Evolutionary conservation across 2,329 filamentous ascomycete species (phyloP).

Genomic region (Fusarium albidum): DNA sequence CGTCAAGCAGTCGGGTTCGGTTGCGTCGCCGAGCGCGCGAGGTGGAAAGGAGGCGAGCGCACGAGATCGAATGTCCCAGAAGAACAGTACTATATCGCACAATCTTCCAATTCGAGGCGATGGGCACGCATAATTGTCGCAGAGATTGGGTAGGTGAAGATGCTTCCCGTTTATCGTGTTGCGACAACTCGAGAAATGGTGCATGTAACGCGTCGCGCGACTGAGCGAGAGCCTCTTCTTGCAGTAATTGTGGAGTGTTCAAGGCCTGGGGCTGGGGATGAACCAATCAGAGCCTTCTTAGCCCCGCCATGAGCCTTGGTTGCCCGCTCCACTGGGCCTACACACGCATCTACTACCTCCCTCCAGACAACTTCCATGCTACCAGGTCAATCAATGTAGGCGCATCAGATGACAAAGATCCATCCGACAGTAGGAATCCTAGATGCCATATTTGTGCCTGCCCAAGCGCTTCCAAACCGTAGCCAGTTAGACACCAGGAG

Average conservation of each 20-base stretch:
- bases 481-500: too few relatives aligned
- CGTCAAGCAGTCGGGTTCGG: slow-evolving; percentile 33
- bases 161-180: slow-evolving; percentile 18
- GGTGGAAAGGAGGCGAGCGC: neutral
- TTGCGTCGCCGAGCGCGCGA: slow-evolving; percentile 32
- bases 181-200: slow-evolving; percentile 30
- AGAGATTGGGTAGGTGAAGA: slow-evolving; percentile 8
- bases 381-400: too few relatives aligned
- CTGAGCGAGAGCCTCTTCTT: slow-evolving; percentile 21
- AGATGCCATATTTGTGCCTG: too few relatives aligned
- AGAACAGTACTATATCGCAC: slow-evolving; percentile 13
- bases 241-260: neutral
- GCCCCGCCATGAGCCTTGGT: too few relatives aligned
- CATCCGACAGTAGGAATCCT: too few relatives aligned
- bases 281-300: slow-evolving; percentile 2
- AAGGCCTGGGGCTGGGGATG: slow-evolving; percentile 5
- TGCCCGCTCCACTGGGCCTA: too few relatives aligned
- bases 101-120: slow-evolving; percentile 7
- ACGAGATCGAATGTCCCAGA: slow-evolving; percentile 6
- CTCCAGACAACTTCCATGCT: too few relatives aligned
- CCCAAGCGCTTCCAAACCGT: too few relatives aligned
- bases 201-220: slow-evolving; percentile 40
- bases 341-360: too few relatives aligned
- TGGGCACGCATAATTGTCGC: slow-evolving; percentile 18
- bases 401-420: too few relatives aligned